Evolutionary conservation across 1,139 yeast genomes (phyloP), one percentile per base, ranked within the genome.

Genomic region (Groenewaldozyma sp.): DNA sequence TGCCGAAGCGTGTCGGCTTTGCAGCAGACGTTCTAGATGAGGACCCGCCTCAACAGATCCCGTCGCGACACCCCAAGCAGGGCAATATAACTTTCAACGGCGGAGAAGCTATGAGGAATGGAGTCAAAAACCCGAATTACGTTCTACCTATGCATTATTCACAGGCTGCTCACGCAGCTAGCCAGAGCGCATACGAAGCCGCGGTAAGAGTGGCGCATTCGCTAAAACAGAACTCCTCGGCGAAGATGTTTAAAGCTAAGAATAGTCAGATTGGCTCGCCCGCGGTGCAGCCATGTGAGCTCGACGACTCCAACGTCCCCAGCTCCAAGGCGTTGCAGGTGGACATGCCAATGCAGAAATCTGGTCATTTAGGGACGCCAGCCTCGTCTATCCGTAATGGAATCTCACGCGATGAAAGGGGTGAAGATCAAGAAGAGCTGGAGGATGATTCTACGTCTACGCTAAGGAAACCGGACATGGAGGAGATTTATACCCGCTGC

Each of bases 31-130:
- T 77, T 44, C 69, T 86, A 38, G 63, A 69, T 1, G 70, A 67
- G 46, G 96, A 88, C 58, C 97, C 97, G 1, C 96, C 95, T 29
- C 97, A 88, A 55, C 96, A 87, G 58, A 82, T 88, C 45, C 97
- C 97, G 1, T 82, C 94, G 1, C 67, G 95, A 50, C 72, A 79
- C 45, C 96, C 96, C 2, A 72, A 74, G 48, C 72, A 72, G 48
- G 96, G 96, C 3, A 79, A 83, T 53, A 88, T 87, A 5, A 57
- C 81, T 28, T 75, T 86, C 52, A 47, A 41, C 17, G 50, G 45
- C 20, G 67, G 66, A 18, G 60, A 58, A 26, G 50, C 62, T 42
- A 37, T 46, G 40, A 48, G 53, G 34, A 43, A 38, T 24, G 47
- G 41, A 31, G 45, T 40, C 36, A 41, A 21, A 38, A 48, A 29